These are phyloP conservation scores for Ochromonadaceae sp. DNA, from an alignment of 352 stramenopile genomes.

Conservation along the genomic window DNA sequence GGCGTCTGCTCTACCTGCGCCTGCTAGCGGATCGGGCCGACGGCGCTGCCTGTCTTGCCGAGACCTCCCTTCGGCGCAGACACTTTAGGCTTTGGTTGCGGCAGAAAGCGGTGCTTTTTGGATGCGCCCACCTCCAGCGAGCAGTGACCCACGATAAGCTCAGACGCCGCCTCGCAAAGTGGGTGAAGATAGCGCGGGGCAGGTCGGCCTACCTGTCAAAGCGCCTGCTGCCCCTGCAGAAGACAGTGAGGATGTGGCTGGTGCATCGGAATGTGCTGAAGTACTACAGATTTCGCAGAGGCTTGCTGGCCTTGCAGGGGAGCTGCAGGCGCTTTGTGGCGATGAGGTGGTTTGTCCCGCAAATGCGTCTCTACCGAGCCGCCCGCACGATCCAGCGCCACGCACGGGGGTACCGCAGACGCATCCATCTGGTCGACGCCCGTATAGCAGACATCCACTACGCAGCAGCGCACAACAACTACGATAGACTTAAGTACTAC, in stretches of 20 bases:
- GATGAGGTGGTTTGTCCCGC: neutral
- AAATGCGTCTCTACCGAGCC: neutral
- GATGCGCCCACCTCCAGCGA: too few species aligned
- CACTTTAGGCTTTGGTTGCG: too few species aligned
- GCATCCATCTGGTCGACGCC: neutral
- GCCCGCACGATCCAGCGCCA: neutral
- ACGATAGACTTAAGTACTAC: slow-evolving; percentile 9
- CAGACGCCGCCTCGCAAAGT: too few species aligned
- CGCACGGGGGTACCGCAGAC: neutral
- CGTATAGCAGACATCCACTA: neutral
- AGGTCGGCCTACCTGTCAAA: too few species aligned
- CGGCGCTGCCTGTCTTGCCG: too few species aligned
- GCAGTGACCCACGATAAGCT: too few species aligned
- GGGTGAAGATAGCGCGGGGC: too few species aligned
- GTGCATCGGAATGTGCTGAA: neutral
- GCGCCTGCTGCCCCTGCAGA: too few species aligned
- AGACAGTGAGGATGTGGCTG: neutral
- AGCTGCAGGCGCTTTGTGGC: neutral
- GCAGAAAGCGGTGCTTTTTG: too few species aligned
- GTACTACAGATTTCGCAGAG: neutral
- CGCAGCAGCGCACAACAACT: neutral
- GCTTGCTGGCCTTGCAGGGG: neutral
- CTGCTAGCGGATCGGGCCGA: too few species aligned
- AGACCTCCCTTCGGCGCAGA: too few species aligned
- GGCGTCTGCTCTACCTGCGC: too few species aligned